Evolutionary conservation across 768 basidiomycete genomes (phyloP), one percentile per base, ranked within the genome.

Genomic region (Xerocomellus amylosporus): DNA sequence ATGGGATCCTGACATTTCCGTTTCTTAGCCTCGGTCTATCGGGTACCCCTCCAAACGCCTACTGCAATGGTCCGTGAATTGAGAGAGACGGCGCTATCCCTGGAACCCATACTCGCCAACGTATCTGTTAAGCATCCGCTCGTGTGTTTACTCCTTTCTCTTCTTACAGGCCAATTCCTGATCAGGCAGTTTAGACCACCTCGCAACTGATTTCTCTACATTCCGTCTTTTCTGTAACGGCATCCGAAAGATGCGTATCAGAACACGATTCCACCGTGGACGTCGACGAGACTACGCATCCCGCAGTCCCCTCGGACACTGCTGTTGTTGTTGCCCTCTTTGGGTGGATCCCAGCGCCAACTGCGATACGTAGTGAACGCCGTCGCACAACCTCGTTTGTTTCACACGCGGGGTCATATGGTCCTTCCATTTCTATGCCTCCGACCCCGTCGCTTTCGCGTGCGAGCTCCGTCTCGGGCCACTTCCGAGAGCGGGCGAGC

Each of bases 111-210:
- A 2, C 64, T 90, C 46, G 67, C 78, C 47, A 76, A 77, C 46
- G 73, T 90, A 14, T 69, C 77, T 41, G 76, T 88, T 48, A 85
- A 82, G 62, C 90, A 93, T 60, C 90, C 91, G 36, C 73, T 93
- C 50, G 90, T 92, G 66, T 39, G 81, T 70, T 13, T 13, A 0
- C 8, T 34, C 15, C 38, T 45, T 54, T 34, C 46, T 41, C 31
- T 40, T 24, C 55, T 24, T 52, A 52, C 17, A 22, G 46, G 33
- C 43, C 20, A 3, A 14, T 20, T 46, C 31, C 47, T 71, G 33
- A 60, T 55, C 28, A 46, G n/a, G 26, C 42, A 41, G 22, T 45
- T 42, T 58, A 92, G 88, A 82, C 81, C 2, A 60, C 78, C 20
- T 77, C 72, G 1, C 87, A 91, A 63, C 68, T 86, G 2, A 75